These are phyloP conservation scores for Solanum chaucha DNA, from an alignment of 257 asterid genomes.

Conservation along the genomic window DNA sequence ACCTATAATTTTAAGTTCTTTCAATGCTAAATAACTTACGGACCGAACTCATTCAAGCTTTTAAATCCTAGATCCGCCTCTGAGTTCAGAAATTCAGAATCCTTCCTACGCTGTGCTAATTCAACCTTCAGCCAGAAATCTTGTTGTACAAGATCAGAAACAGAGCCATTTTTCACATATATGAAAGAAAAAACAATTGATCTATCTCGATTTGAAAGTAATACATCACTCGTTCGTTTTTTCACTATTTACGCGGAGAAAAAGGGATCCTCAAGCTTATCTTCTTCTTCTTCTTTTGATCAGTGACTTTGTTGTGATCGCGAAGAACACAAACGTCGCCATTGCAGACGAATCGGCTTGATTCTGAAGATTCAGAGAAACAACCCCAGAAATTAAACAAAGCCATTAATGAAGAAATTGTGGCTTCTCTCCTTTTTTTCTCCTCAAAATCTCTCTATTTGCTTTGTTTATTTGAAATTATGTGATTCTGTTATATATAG, in stretches of 20 bases:
- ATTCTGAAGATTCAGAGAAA: slow-evolving; percentile 13
- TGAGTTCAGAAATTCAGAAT: not conserved
- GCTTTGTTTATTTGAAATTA: not conserved
- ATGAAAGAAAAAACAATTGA: not conserved
- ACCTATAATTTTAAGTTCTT: not conserved
- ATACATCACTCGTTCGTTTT: not conserved
- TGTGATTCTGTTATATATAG: not conserved
- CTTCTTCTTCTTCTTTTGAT: slow-evolving; percentile 1
- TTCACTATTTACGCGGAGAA: not conserved
- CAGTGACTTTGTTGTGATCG: not conserved
- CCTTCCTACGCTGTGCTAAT: not conserved
- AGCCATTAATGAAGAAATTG: not conserved
- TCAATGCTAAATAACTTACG: not conserved
- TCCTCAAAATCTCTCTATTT: not conserved
- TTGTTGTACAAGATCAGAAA: not conserved
- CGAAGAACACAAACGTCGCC: slow-evolving; percentile 30
- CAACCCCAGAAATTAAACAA: slow-evolving; percentile 22
- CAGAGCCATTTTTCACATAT: not conserved
- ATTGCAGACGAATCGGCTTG: slow-evolving; percentile 12
- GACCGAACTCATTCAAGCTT: not conserved
- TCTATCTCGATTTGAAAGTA: not conserved
- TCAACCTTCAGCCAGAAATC: not conserved
- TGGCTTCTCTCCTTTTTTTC: not conserved
- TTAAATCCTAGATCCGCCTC: not conserved
- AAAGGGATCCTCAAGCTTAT: not conserved